Evolutionary conservation across 176 grass and related monocot species (phyloP), one percentile per base, ranked within the genome.

Genomic region (Urochloa ruziziensis): DNA sequence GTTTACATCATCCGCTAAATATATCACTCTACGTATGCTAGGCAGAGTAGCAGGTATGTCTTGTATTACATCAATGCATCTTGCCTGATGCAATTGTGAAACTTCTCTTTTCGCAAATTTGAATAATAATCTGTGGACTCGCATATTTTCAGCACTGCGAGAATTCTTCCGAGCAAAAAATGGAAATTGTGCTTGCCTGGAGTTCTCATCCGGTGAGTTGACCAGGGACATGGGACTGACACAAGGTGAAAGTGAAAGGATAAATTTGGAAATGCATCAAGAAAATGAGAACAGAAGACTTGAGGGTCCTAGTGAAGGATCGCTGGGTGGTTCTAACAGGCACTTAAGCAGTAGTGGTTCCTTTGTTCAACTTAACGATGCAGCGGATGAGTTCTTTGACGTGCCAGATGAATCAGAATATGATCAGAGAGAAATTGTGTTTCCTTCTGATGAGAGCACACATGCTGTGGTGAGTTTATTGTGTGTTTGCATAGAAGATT

Each of bases 81-180:
- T 83, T 90, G 67, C 15, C 43, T 87, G 30, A 58, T 85, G 19
- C 25, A 28, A 36, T 84, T 24, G 14, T 67, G 1, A 60, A 40
- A 51, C 3, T n/a, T 78, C 46, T 19, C 19, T 35, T 64, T 62
- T 54, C 43, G 37, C 28, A 77, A 62, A 80, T 53, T 53, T 75
- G 15, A 34, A 59, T 78, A 83, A 46, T 60, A 37, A 4, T 70
- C 32, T 43, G 10, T 24, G 12, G 70, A 63, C 6, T 63, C 88
- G 30, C 51, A 42, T 48, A 71, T 77, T 79, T 79, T 77, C 89
- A 99, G 96, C 91, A 43, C 70, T 99, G 73, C 85, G 96, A 63
- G 96, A 99, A 86, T 92, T 92, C 82, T 99, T 96, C 80, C 86
- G 89, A 79, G 85, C 96, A 35, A 99, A 99, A 91, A 82, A 85